A percentile compares a stretch with the other conserved stretches of the same genome.
These are phyloP conservation scores for Thamnidium elegans DNA, from an alignment of 192 early-diverging fungal genomes.

Conservation along the genomic window DNA sequence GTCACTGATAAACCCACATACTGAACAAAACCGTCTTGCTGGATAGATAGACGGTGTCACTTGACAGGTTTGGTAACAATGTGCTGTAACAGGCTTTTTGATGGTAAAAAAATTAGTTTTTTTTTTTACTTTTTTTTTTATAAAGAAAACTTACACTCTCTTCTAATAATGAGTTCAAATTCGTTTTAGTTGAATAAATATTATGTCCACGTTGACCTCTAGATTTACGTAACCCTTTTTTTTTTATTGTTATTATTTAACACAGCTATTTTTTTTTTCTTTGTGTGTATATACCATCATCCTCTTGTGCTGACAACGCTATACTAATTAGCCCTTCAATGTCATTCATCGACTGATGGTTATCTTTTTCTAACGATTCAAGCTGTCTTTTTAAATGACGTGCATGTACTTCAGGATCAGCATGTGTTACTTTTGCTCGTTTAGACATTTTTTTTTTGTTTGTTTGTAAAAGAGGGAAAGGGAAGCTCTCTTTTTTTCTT, in stretches of 20 bases:
- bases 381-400: conserved; percentile 44
- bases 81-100: conserved; percentile 1
- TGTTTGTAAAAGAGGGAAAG: conserved; percentile 1
- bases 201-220: too few relatives aligned
- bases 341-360: conserved; percentile 50
- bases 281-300: conserved; percentile 15
- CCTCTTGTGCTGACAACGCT: conserved; percentile 41
- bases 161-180: conserved; percentile 31
- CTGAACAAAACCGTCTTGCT: conserved; percentile 57
- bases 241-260: background rate
- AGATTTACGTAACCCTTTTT: too few relatives aligned
- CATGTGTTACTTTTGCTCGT: background rate
- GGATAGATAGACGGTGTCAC: conserved; percentile 39
- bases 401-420: conserved; percentile 34
- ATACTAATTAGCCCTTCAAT: conserved; percentile 47
- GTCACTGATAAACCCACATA: conserved; percentile 60
- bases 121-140: too few relatives aligned
- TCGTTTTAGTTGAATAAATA: conserved; percentile 19
- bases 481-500: too few relatives aligned
- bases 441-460: too few relatives aligned
- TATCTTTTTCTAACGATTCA: conserved; percentile 52
- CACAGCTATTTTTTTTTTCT: background rate
- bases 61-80: conserved; percentile 37
- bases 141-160: conserved; percentile 26
- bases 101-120: too few relatives aligned